Evolutionary conservation across 495 filamentous ascomycete genomes (phyloP).

Genomic region (Aspergillus taichungensis): DNA sequence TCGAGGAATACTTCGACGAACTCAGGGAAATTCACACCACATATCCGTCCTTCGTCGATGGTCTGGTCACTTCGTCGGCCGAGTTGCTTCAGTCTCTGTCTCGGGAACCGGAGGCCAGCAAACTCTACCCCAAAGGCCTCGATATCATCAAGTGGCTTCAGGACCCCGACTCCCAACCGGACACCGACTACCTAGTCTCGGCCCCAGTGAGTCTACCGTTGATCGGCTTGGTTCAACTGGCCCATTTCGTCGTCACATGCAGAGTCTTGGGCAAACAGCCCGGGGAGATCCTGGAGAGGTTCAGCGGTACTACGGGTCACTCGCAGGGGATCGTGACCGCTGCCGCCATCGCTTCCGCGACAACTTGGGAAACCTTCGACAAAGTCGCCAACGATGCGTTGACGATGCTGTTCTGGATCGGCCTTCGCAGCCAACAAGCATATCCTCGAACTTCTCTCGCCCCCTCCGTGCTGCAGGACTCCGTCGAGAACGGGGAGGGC

Average conservation of each 20-base stretch:
- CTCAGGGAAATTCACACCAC: conserved; percentile 82
- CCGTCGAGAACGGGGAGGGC: conserved; percentile 87
- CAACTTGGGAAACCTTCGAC: conserved; percentile 83
- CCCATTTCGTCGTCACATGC: conserved; percentile 90
- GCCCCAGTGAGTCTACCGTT: conserved; percentile 95
- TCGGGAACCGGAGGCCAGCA: conserved; percentile 75
- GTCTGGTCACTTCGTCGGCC: conserved; percentile 69
- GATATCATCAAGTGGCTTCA: conserved; percentile 91
- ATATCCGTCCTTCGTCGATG: conserved; percentile 82
- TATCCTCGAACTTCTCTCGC: conserved; percentile 91
- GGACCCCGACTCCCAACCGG: conserved; percentile 77
- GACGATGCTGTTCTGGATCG: conserved; percentile 98
- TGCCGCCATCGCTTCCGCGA: conserved; percentile 79
- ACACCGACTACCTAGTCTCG: conserved; percentile 91
- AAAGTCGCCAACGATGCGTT: conserved; percentile 67
- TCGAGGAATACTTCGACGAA: conserved; percentile 98
- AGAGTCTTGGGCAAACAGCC: conserved; percentile 80
- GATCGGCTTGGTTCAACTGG: conserved; percentile 89
- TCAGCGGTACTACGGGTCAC: conserved; percentile 87
- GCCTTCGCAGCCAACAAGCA: conserved; percentile 93
- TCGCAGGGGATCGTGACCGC: conserved; percentile 94
- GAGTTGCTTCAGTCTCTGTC: conserved; percentile 78
- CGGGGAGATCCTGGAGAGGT: conserved; percentile 69
- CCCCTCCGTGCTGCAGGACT: conserved; percentile 88
- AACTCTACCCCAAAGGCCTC: conserved; percentile 91